Base-by-base conservation (phyloP, 192 early-diverging fungal genomes). In the Polychytrium aggregatum region DNA sequence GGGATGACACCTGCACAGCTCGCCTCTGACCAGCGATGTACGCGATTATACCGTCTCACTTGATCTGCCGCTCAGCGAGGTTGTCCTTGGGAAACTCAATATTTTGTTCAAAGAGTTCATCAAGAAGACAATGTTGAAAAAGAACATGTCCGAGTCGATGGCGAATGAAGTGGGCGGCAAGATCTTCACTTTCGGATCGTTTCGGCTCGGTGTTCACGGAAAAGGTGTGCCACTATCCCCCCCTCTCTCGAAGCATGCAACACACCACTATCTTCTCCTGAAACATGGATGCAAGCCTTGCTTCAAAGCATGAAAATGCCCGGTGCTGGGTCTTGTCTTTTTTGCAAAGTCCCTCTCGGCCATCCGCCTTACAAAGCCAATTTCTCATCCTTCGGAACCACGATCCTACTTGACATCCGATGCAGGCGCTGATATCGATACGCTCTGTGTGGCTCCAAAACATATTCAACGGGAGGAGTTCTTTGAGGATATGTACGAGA, bases 171-270 rank as follows among this genome's bases (percentile, higher is more conserved):
- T 82, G 18, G 90, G 90, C 20, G 92, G 96, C 24, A 93, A 95
- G 62, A 93, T 97, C 25, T 98, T 90, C 52, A 92, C 96, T 1
- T 98, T 92, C 67, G 96, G 96, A 5, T 92, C 89, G 9, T 98
- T 89, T 62, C 75, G 91, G 33, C 70, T 97, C 22, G 96, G 96
- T 14, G 96, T 94, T 8, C 92, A 98, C 63, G 86, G 85, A 18
- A 70, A 82, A 50, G 89, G 90, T 78, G 22, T 5, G 37, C 10
- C 33, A n/a, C 30, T 43, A 9, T 37, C n/a, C 37, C 8, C n/a
- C 34, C 8, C 31, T 4, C n/a, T n/a, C n/a, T n/a, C 10, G 28
- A 48, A 9, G 20, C 10, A 48, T 44, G 43, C n/a, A 37, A 37
- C 14, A 37, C 14, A 37, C 14, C 31, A 33, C 31, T 8, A 11